Evolutionary conservation across 2,329 filamentous ascomycete genomes (phyloP).

Genomic region (Blastomyces emzantsi): DNA sequence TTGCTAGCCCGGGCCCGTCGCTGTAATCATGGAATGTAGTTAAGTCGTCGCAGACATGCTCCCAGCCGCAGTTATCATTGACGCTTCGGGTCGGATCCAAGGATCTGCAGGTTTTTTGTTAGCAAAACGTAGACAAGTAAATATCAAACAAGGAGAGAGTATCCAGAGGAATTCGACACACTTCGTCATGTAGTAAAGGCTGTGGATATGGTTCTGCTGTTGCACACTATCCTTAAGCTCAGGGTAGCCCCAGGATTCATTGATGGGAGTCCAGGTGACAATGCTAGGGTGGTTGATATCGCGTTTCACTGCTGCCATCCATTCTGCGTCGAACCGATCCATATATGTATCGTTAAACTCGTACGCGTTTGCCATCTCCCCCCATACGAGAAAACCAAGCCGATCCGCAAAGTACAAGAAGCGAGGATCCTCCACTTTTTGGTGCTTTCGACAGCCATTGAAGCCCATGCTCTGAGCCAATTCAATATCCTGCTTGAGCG

Average conservation of each 20-base stretch:
- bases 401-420: slow-evolving; percentile 61
- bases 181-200: slow-evolving; percentile 57
- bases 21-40: slow-evolving; percentile 61
- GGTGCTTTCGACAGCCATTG: slow-evolving; percentile 63
- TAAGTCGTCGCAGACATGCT: slow-evolving; percentile 56
- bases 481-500: slow-evolving; percentile 56
- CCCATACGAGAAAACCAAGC: slow-evolving; percentile 57
- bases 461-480: slow-evolving; percentile 56
- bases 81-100: slow-evolving; percentile 56
- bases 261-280: slow-evolving; percentile 59
- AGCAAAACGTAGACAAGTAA: background rate
- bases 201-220: slow-evolving; percentile 56
- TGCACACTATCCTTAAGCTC: slow-evolving; percentile 47
- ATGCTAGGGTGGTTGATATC: slow-evolving; percentile 59
- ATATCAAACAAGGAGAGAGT: background rate
- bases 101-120: slow-evolving; percentile 25
- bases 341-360: slow-evolving; percentile 52
- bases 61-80: slow-evolving; percentile 66
- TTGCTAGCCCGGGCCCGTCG: slow-evolving; percentile 49
- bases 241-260: slow-evolving; percentile 56
- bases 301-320: slow-evolving; percentile 52
- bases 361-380: slow-evolving; percentile 62
- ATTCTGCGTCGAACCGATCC: slow-evolving; percentile 54
- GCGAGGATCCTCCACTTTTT: slow-evolving; percentile 56
- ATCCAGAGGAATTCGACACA: slow-evolving; percentile 23